These are phyloP conservation scores for Talaromyces funiculosus DNA, from an alignment of 2,329 filamentous ascomycete genomes.

Conservation along the genomic window DNA sequence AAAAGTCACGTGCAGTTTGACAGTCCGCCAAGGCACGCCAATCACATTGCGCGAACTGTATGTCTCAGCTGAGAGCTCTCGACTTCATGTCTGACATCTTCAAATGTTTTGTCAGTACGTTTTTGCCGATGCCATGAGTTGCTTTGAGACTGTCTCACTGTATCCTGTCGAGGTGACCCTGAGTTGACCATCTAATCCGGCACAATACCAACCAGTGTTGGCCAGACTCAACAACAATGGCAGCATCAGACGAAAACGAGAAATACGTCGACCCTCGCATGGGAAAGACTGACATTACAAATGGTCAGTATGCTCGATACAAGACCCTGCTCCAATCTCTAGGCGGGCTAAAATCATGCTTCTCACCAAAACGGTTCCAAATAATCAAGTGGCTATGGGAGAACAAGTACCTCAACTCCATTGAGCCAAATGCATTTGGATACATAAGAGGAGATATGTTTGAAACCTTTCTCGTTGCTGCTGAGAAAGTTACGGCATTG, in stretches of 20 bases:
- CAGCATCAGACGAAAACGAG: background rate
- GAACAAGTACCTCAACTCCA: background rate
- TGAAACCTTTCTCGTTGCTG: conserved; percentile 1
- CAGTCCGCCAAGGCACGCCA: background rate
- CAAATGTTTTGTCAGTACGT: background rate
- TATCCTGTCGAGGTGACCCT: background rate
- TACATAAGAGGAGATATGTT: background rate
- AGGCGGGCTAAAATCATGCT: background rate
- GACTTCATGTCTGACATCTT: background rate
- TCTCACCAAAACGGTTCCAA: background rate
- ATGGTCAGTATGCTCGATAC: conserved; percentile 5
- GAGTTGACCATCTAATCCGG: background rate
- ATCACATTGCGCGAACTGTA: background rate
- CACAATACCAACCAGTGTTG: background rate
- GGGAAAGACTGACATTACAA: background rate
- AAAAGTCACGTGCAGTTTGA: background rate
- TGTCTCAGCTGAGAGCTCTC: background rate
- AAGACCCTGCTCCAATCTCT: background rate
- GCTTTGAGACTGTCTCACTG: background rate
- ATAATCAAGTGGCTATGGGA: conserved; percentile 4
- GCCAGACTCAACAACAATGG: background rate
- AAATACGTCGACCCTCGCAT: background rate
- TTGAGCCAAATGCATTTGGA: background rate
- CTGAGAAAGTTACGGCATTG: conserved; percentile 3
- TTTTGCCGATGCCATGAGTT: background rate